Evolutionary conservation across 2,329 filamentous ascomycete species (phyloP).

Genomic region (Pseudocercospora vitis): DNA sequence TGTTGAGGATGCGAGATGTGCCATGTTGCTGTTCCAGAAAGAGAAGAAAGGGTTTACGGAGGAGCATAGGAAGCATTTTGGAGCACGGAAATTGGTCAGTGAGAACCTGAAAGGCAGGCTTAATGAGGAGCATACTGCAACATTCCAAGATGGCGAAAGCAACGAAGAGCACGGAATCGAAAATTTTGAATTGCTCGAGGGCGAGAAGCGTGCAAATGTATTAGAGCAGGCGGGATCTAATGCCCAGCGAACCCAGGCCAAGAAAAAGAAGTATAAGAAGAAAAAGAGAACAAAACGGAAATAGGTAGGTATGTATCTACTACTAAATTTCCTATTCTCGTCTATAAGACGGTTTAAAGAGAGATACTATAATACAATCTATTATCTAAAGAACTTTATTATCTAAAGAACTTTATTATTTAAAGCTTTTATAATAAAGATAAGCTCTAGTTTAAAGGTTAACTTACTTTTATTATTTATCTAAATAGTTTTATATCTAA

Average conservation of each 20-base stretch:
- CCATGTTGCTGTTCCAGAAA: constrained; percentile 83
- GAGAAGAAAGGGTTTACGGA: constrained; percentile 83
- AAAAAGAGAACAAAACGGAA: constrained; percentile 39
- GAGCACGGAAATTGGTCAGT: constrained; percentile 27
- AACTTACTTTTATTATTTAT: too few species aligned
- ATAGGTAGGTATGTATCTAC: constrained; percentile 14
- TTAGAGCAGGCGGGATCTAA: constrained; percentile 28
- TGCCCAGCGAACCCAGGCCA: constrained; percentile 37
- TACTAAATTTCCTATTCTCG: too few species aligned
- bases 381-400: too few species aligned
- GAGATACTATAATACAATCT: too few species aligned
- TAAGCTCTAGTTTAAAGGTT: too few species aligned
- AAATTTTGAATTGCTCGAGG: constrained; percentile 31
- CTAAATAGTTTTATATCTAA: too few species aligned
- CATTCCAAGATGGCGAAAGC: constrained; percentile 28
- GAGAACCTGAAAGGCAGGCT: constrained; percentile 20
- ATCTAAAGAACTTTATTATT: too few species aligned
- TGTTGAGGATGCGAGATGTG: constrained; percentile 77
- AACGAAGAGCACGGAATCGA: constrained; percentile 28
- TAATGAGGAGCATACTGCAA: constrained; percentile 26
- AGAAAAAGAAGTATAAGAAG: constrained; percentile 36
- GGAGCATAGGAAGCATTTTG: constrained; percentile 70
- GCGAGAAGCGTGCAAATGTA: constrained; percentile 19
- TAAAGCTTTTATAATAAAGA: too few species aligned
- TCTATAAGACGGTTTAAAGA: too few species aligned